Percentiles rank a stretch among this genome's conserved stretches.
Conservation (phyloP, 495 filamentous ascomycete genomes). For the Daldinia childiae region DNA sequence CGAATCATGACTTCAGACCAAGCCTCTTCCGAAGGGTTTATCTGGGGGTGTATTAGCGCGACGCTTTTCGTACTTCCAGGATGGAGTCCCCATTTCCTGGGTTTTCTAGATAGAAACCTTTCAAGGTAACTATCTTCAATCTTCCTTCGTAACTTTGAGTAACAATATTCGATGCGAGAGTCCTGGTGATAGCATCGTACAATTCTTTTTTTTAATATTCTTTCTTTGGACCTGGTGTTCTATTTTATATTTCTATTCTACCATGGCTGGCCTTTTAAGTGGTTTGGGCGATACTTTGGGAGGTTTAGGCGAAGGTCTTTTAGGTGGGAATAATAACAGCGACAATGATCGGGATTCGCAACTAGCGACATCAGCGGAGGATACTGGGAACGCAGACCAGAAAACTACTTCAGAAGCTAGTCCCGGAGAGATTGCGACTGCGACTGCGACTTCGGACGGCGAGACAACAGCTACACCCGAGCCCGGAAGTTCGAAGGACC, state of each 20-base stretch:
- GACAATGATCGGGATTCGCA: conserved; percentile 3
- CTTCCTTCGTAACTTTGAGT: conserved; percentile 8
- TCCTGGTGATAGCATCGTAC: conserved; percentile 22
- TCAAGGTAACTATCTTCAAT: conserved; percentile 23
- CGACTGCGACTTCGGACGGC: conserved; percentile 13
- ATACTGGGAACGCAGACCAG: neutral
- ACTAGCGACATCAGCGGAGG: neutral
- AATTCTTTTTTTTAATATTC: conserved; percentile 30
- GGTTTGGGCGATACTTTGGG: conserved; percentile 38
- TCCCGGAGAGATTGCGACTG: neutral
- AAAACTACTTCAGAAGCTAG: neutral
- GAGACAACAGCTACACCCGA: conserved; percentile 6
- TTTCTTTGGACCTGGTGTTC: conserved; percentile 50
- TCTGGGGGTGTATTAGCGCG: conserved; percentile 9
- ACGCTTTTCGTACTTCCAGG: conserved; percentile 29
- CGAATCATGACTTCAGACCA: conserved; percentile 41
- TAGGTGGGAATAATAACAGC: conserved; percentile 19
- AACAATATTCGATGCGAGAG: conserved; percentile 30
- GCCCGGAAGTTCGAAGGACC: conserved; percentile 9
- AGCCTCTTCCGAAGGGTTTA: conserved; percentile 18
- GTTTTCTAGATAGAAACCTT: conserved; percentile 30
- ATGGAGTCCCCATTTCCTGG: conserved; percentile 23
- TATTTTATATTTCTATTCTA: conserved; percentile 29
- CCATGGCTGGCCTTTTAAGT: conserved; percentile 46
- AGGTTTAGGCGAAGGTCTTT: conserved; percentile 24